Conservation (phyloP, 176 grass and related monocot species). For the Leersia perrieri region DNA sequence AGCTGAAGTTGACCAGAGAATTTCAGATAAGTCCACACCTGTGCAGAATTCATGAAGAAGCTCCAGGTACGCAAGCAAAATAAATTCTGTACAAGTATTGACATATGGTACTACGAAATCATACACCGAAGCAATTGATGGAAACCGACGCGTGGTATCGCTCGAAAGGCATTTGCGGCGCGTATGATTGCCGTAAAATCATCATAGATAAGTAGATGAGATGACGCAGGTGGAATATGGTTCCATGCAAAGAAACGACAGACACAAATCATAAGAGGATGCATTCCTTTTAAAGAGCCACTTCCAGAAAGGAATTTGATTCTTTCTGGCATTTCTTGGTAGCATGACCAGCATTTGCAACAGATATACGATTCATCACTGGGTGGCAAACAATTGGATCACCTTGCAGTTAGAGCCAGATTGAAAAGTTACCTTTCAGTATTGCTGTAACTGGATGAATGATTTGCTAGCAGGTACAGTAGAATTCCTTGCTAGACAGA, state of each 20-base stretch:
- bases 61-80: neutral
- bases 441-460: neutral
- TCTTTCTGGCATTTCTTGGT: slow-evolving; percentile 5
- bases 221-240: slow-evolving; percentile 7
- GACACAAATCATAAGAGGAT: neutral
- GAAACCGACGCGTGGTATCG: neutral
- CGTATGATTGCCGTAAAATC: neutral
- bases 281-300: neutral
- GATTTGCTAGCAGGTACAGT: neutral
- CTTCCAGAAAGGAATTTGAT: slow-evolving; percentile 16
- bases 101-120: no score
- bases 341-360: neutral
- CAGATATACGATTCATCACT: slow-evolving; percentile 24
- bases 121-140: neutral
- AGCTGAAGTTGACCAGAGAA: neutral
- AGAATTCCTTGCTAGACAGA: neutral
- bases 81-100: no score
- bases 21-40: neutral
- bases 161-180: no score
- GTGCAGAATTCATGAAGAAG: neutral
- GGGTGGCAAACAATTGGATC: neutral
- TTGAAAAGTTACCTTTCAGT: neutral
- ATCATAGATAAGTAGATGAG: neutral
- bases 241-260: neutral
- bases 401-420: neutral